Evolutionary conservation across 768 basidiomycete species (phyloP).

Genomic region (Kwoniella heveanensis): DNA sequence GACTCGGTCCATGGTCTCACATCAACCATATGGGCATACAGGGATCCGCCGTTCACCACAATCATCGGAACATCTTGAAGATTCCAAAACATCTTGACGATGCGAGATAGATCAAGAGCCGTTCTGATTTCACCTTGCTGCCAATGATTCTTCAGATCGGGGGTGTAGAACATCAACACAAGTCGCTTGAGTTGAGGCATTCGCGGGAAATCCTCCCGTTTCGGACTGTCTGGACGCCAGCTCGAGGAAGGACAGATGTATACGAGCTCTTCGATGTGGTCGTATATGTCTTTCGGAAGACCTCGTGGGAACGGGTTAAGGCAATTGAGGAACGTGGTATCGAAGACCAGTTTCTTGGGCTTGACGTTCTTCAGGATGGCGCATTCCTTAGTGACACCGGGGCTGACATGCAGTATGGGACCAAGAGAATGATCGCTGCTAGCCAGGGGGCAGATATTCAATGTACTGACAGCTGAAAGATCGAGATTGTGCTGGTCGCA

Average conservation of each 20-base stretch:
- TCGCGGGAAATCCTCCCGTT: background rate
- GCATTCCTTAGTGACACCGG: background rate
- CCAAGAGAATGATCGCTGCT: background rate
- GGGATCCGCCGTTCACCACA: background rate
- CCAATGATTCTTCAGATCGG: background rate
- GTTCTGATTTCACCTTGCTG: background rate
- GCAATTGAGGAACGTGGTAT: background rate
- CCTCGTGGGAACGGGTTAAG: background rate
- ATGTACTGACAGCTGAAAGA: background rate
- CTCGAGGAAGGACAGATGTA: slow-evolving; percentile 4
- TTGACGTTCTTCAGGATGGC: background rate
- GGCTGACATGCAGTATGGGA: background rate
- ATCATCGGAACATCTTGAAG: background rate
- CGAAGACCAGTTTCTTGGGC: background rate
- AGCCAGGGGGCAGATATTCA: background rate
- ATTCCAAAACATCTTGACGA: background rate
- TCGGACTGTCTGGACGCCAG: background rate
- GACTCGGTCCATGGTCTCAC: background rate
- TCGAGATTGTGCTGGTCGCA: background rate
- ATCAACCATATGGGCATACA: background rate
- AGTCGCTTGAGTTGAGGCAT: background rate
- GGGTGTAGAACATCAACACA: slow-evolving; percentile 3
- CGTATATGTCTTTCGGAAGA: background rate
- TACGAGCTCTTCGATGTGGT: slow-evolving; percentile 1
- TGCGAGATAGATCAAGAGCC: background rate